Base-by-base conservation (phyloP, 75 land plant species). In the Selaginella moellendorffii region DNA sequence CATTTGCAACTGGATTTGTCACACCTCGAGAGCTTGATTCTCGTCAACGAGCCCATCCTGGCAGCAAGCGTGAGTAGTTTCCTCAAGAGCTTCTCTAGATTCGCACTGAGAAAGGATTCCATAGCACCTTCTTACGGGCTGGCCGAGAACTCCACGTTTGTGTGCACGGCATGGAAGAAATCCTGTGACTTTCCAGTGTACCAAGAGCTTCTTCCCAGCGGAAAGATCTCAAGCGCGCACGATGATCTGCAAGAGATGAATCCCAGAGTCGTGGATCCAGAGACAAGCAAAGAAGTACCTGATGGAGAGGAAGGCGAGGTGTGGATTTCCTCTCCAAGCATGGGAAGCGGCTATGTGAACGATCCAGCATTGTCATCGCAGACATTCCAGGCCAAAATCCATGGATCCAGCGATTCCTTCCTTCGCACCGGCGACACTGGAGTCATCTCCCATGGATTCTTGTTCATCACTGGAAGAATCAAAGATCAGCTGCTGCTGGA, bases 141-240 rank as follows among this genome's bases (percentile, higher is more conserved):
- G 17, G 83, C 83, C 1, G 83, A 81, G 69, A 81, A 77, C 29
- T 77, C 79, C 68, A 81, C 83, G 0, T 81, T 74, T 68, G 83
- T 81, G 2, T 81, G 77, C 8, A 81, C 83, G 19, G 65, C 83
- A 28, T 81, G 79, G 77, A 61, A 27, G 19, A 52, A 28, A 26
- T n/a, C 2, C 23, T 27, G 27, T n/a, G 27, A 28, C 22, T 0
- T 71, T 0, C 83, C 79, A 5, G n/a, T 66, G 42, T 46, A 74
- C 64, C 63, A 66, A n/a, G 31, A 58, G 65, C 77, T 81, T 26
- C 22, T 81, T 25, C 83, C 83, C 0, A 66, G 67, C 31, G 83
- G 76, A 21, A 77, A 70, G 58, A 64, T 81, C 21, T 27, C 69
- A 27, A 36, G 46, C 10, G 42, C 68, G 27, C 66, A 27, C 0